A percentile compares a stretch with the other conserved stretches of the same genome.
phyloP scores from a whole-genome alignment of 345 rosid genomes.

The Pseudoturritis turrita region DNA sequence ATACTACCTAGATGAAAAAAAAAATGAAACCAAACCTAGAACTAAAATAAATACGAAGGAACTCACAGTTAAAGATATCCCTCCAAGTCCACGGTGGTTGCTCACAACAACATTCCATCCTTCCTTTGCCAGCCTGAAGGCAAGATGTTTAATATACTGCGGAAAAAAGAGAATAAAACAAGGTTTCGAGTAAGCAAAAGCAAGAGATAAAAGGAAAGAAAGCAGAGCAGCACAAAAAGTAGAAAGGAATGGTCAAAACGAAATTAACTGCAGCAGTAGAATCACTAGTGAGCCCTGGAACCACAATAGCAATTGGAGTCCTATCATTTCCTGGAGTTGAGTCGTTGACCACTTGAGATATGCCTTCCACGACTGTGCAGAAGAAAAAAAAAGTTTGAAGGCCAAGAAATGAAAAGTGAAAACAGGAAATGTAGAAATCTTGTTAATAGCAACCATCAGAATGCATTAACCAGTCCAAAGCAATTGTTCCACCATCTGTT shows the following conservation, averaged over 20 bases:
- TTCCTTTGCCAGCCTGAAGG: conserved; percentile 49
- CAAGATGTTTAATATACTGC: conserved; percentile 78
- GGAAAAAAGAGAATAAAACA: background rate
- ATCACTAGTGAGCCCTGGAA: conserved; percentile 78
- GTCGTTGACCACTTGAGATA: conserved; percentile 27
- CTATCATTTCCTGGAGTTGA: conserved; percentile 35
- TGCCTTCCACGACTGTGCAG: conserved; percentile 23
- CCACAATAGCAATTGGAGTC: conserved; percentile 55
- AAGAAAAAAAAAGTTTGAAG: background rate
- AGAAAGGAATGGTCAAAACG: background rate
- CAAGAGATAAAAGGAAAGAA: background rate
- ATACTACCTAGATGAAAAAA: background rate
- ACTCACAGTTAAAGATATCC: conserved; percentile 85
- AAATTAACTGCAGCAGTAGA: conserved; percentile 60
- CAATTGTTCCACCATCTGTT: conserved; percentile 91
- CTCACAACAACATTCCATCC: conserved; percentile 88
- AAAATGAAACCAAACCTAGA: background rate
- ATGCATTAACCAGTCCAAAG: conserved; percentile 78
- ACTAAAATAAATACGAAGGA: background rate
- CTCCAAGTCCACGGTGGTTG: conserved; percentile 93
- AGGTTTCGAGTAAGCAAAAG: background rate
- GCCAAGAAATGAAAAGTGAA: background rate
- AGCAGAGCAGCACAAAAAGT: background rate
- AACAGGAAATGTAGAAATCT: background rate
- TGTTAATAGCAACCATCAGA: conserved; percentile 46